Conservation (phyloP, 495 filamentous ascomycete species). For the Haplographium delicatum region DNA sequence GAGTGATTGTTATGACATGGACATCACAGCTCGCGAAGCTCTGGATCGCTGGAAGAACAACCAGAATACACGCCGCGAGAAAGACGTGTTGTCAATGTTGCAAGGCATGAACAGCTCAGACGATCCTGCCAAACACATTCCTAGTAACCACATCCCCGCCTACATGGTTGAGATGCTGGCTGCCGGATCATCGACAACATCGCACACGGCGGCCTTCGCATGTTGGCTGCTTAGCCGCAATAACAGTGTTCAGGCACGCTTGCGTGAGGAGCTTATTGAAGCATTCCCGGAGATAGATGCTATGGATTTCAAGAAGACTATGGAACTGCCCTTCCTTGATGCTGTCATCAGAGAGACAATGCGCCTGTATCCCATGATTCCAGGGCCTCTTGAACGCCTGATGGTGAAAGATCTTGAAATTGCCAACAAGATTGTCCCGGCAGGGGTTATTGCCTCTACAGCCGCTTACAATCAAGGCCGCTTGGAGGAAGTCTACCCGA, state of each 20-base stretch:
- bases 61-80: background rate
- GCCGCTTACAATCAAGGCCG: background rate
- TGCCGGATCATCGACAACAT: background rate
- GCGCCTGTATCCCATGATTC: background rate
- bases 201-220: background rate
- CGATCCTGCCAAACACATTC: background rate
- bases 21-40: background rate
- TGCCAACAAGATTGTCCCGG: background rate
- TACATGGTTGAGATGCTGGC: slow-evolving; percentile 2
- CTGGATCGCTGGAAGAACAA: background rate
- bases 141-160: background rate
- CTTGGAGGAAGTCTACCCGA: background rate
- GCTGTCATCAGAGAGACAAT: background rate
- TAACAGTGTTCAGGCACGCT: background rate
- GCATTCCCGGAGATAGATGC: background rate
- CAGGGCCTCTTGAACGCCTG: background rate
- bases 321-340: background rate
- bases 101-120: background rate
- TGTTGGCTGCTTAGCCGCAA: background rate
- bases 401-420: background rate
- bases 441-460: background rate
- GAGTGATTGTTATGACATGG: background rate
- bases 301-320: background rate
- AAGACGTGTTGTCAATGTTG: background rate
- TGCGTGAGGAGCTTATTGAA: background rate